These are phyloP conservation scores for Boletus rubropictus DNA, from an alignment of 768 basidiomycete species.

Conservation along the genomic window DNA sequence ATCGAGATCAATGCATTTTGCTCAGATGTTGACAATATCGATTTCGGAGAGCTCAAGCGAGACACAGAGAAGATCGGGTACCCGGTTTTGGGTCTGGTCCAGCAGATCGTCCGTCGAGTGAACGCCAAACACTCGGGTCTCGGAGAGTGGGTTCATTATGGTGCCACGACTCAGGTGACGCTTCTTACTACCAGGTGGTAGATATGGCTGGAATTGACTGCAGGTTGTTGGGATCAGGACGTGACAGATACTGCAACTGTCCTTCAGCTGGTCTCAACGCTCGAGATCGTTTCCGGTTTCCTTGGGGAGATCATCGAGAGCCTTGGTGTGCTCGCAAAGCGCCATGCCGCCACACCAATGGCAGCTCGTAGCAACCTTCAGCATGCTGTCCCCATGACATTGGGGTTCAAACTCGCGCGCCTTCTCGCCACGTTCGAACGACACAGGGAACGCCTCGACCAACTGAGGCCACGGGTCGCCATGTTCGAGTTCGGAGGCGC, in stretches of 20 bases:
- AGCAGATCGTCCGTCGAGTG: constrained; percentile 37
- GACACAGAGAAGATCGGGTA: constrained; percentile 42
- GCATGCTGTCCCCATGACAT: constrained; percentile 44
- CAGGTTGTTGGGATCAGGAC: constrained; percentile 31
- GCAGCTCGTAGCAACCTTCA: constrained; percentile 44
- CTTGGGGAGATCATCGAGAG: constrained; percentile 27
- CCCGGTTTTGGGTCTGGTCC: constrained; percentile 40
- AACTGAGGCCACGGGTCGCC: constrained; percentile 35
- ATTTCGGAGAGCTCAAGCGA: constrained; percentile 34
- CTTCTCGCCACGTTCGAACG: constrained; percentile 40
- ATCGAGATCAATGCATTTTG: constrained; percentile 33
- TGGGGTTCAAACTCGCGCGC: constrained; percentile 44
- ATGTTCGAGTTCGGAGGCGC: constrained; percentile 44
- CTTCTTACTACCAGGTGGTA: background rate
- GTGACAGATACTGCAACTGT: constrained; percentile 45
- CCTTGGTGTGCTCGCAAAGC: constrained; percentile 27
- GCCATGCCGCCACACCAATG: constrained; percentile 38
- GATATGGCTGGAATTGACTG: background rate
- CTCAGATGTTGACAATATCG: constrained; percentile 29
- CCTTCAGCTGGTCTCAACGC: constrained; percentile 38
- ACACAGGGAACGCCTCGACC: constrained; percentile 33
- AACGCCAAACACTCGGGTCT: constrained; percentile 31
- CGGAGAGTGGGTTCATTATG: constrained; percentile 46
- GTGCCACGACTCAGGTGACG: constrained; percentile 43
- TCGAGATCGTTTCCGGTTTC: constrained; percentile 28